Conservation (phyloP, 495 filamentous ascomycete species). For the Amniculicola lignicola region DNA sequence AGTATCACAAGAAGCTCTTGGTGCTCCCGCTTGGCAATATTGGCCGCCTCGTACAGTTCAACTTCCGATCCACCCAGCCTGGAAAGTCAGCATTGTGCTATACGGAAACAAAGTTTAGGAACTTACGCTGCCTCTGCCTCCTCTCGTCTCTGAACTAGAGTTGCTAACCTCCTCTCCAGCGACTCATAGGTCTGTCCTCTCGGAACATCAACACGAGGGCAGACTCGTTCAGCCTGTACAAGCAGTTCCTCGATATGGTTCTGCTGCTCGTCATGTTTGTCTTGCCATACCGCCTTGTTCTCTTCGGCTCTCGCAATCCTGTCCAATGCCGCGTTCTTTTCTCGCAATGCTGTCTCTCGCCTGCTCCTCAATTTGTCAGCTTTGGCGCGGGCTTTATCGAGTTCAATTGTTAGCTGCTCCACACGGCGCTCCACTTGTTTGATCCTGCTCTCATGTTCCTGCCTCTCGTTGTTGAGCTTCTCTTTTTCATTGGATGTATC, state of each 20-base stretch:
- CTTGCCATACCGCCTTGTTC: conserved; percentile 47
- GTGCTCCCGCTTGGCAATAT: conserved; percentile 45
- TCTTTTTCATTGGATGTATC: conserved; percentile 55
- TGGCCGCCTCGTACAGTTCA: conserved; percentile 56
- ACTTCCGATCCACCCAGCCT: conserved; percentile 67
- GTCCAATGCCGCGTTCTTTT: conserved; percentile 65
- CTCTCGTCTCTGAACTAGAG: conserved; percentile 56
- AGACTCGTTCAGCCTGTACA: conserved; percentile 56
- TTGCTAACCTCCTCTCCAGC: conserved; percentile 62
- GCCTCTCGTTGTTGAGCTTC: conserved; percentile 46
- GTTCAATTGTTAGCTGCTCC: conserved; percentile 41
- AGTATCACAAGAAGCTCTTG: no score
- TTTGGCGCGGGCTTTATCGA: conserved; percentile 60
- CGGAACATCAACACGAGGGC: conserved; percentile 61
- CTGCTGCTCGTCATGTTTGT: conserved; percentile 48
- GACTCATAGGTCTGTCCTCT: conserved; percentile 61
- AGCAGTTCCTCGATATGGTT: conserved; percentile 53
- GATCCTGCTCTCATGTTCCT: conserved; percentile 45
- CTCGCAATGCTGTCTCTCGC: conserved; percentile 53
- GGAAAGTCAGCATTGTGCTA: conserved; percentile 12
- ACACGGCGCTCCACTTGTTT: conserved; percentile 45
- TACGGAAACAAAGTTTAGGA: not conserved
- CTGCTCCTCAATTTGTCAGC: conserved; percentile 48
- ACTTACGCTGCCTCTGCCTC: conserved; percentile 51
- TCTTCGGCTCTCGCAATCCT: conserved; percentile 49